Evolutionary conservation across 2,329 filamentous ascomycete genomes (phyloP).

Genomic region (Stagonosporopsis tanaceti): DNA sequence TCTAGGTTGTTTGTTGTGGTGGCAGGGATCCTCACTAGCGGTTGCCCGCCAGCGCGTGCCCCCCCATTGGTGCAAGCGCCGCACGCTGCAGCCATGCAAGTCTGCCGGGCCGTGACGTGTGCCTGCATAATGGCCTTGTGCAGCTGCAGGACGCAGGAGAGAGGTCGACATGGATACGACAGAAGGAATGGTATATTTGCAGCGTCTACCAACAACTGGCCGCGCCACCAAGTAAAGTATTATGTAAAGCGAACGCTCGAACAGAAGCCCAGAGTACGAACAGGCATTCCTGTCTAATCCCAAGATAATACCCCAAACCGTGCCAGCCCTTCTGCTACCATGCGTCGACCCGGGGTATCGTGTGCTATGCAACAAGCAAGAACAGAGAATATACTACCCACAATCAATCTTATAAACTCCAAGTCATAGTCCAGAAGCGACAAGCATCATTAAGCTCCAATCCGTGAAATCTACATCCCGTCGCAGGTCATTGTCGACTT

Average conservation of each 20-base stretch:
- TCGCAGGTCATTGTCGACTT: slow-evolving; percentile 17
- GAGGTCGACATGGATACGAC: neutral
- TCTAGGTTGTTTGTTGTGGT: slow-evolving; percentile 43
- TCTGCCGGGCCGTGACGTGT: slow-evolving; percentile 5
- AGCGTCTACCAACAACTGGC: slow-evolving; percentile 16
- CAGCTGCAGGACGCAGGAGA: neutral
- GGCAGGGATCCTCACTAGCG: slow-evolving; percentile 27
- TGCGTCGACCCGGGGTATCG: slow-evolving; percentile 49
- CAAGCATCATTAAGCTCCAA: slow-evolving; percentile 43
- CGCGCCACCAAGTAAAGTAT: slow-evolving; percentile 28
- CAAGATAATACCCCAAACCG: slow-evolving; percentile 26
- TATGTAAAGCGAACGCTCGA: slow-evolving; percentile 27
- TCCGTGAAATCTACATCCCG: slow-evolving; percentile 39
- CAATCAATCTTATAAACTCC: slow-evolving; percentile 39
- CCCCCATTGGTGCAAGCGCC: slow-evolving; percentile 7
- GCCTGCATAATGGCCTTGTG: neutral
- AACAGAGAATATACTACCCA: slow-evolving; percentile 31
- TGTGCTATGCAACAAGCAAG: slow-evolving; percentile 44
- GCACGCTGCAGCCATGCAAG: slow-evolving; percentile 1
- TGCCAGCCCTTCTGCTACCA: slow-evolving; percentile 27
- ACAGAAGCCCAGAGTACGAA: slow-evolving; percentile 20
- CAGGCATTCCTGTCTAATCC: slow-evolving; percentile 24
- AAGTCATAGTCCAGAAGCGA: slow-evolving; percentile 36
- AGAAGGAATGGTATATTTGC: slow-evolving; percentile 16
- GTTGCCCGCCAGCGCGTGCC: slow-evolving; percentile 29